phyloP scores from a whole-genome alignment of 192 early-diverging fungal genomes.

The Lobosporangium transversale region DNA sequence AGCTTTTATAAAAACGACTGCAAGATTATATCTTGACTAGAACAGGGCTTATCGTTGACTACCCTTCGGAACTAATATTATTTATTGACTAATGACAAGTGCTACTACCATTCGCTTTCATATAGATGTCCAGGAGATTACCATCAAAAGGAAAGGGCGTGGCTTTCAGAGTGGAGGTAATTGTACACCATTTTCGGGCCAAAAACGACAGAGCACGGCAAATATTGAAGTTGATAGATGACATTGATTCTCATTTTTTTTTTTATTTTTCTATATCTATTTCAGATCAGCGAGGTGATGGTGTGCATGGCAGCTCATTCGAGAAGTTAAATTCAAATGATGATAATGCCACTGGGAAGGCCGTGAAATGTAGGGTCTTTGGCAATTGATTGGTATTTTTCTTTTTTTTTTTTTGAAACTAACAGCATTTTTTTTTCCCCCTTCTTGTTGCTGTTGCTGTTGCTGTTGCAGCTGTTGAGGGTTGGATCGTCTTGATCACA shows the following conservation, averaged over 20 bases:
- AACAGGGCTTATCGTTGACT: too few species aligned
- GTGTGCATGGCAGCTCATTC: conserved; percentile 25
- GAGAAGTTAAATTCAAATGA: conserved; percentile 35
- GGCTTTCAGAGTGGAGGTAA: conserved; percentile 55
- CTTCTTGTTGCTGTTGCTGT: too few species aligned
- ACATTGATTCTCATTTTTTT: background rate
- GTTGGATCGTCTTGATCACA: conserved; percentile 95
- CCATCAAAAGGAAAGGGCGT: conserved; percentile 56
- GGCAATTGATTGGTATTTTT: background rate
- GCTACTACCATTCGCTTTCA: too few species aligned
- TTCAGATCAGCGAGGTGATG: conserved; percentile 33
- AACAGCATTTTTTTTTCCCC: too few species aligned
- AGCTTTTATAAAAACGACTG: too few species aligned
- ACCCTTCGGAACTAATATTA: too few species aligned
- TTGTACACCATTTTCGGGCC: too few species aligned
- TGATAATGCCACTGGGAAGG: conserved; percentile 36
- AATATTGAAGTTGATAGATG: too few species aligned
- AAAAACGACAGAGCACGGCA: too few species aligned
- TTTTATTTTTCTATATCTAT: background rate
- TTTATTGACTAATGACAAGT: too few species aligned
- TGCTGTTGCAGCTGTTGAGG: conserved; percentile 90
- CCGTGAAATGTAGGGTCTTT: conserved; percentile 39
- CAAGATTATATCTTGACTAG: too few species aligned
- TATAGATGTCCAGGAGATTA: conserved; percentile 38
- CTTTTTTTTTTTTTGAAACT: background rate